These are phyloP conservation scores for Beta macrorhiza DNA, from an alignment of 179 eudicot genomes.

Conservation along the genomic window DNA sequence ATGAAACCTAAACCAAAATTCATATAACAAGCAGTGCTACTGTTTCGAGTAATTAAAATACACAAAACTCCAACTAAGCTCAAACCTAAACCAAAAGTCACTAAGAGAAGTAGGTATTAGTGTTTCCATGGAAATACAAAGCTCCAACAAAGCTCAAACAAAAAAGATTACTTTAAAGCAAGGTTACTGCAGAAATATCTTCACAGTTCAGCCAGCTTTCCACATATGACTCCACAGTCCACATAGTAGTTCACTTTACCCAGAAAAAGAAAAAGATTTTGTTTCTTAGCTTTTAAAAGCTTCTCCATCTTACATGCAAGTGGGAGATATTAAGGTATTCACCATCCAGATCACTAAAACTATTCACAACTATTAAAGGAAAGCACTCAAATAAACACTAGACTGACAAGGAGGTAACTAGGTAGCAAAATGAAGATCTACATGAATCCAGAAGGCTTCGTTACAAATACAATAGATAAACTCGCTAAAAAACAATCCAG, in stretches of 20 bases:
- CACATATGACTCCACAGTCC: slow-evolving; percentile 5
- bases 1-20: not conserved
- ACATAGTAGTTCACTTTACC: not conserved
- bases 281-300: slow-evolving; percentile 30
- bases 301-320: slow-evolving; percentile 22
- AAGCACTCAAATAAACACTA: slow-evolving; percentile 14
- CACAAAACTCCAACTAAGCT: not conserved
- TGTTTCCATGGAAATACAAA: not conserved
- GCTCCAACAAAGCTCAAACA: slow-evolving; percentile 6
- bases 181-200: not conserved
- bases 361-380: slow-evolving; percentile 2
- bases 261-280: slow-evolving; percentile 1
- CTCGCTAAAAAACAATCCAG: slow-evolving; percentile 9
- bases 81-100: not conserved
- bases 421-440: slow-evolving; percentile 10
- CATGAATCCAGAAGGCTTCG: slow-evolving; percentile 11
- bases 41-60: not conserved
- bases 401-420: slow-evolving; percentile 30
- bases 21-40: not conserved
- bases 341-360: slow-evolving; percentile 2
- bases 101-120: not conserved
- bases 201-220: slow-evolving; percentile 13
- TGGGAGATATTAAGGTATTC: slow-evolving; percentile 5
- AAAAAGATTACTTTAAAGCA: not conserved
- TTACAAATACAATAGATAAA: slow-evolving; percentile 22